Percentiles rank a stretch among this genome's conserved stretches.
Conservation (phyloP, 345 rosid species). For the Cardamine chenopodiifolia region DNA sequence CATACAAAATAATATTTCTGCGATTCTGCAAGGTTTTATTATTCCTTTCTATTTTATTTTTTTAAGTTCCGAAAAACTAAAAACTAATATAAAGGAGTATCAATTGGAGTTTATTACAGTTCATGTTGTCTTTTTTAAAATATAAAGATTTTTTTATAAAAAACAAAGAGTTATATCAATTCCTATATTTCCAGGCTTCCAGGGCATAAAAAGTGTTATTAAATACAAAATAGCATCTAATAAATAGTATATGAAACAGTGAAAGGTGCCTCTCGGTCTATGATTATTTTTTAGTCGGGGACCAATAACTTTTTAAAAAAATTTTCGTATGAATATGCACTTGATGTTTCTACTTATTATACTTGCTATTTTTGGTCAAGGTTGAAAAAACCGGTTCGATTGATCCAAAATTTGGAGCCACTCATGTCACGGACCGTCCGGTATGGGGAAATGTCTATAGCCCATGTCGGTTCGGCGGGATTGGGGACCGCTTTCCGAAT, state of each 20-base stretch:
- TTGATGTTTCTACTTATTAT: slow-evolving; percentile 22
- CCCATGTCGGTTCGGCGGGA: slow-evolving; percentile 31
- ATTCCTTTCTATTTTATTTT: too few species aligned
- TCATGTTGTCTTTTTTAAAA: not conserved
- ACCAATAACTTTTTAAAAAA: slow-evolving; percentile 8
- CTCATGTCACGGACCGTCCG: slow-evolving; percentile 32
- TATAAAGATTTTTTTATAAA: too few species aligned
- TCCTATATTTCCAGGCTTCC: not conserved
- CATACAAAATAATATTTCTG: not conserved
- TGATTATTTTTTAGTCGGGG: slow-evolving; percentile 25
- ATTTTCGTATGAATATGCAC: slow-evolving; percentile 16
- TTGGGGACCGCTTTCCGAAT: slow-evolving; percentile 23
- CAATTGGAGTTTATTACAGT: not conserved
- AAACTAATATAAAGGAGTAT: too few species aligned
- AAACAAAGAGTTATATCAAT: too few species aligned
- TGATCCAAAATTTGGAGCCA: slow-evolving; percentile 23
- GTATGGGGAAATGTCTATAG: slow-evolving; percentile 23
- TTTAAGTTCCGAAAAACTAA: too few species aligned
- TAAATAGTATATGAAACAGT: not conserved
- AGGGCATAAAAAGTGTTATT: not conserved
- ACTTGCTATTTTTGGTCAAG: slow-evolving; percentile 22
- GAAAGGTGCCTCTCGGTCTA: slow-evolving; percentile 29
- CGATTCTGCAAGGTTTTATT: not conserved
- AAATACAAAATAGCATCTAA: not conserved
- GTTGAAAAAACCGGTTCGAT: slow-evolving; percentile 28